Evolutionary conservation across 2,329 filamentous ascomycete species (phyloP).

Genomic region (Mycogone perniciosa): DNA sequence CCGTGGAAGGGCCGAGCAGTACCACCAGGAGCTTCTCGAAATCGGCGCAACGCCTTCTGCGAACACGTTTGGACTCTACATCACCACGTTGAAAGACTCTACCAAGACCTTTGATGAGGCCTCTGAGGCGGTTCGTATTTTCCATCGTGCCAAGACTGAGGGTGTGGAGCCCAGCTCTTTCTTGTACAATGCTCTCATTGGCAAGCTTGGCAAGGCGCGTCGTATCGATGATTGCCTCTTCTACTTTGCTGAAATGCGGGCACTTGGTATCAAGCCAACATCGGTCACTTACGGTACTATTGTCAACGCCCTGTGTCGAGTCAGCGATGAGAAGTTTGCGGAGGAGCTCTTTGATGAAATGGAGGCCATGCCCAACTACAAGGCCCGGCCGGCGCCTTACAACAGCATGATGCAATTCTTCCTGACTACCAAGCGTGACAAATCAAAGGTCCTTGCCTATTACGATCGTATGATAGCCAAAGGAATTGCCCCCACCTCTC

Average conservation of each 20-base stretch:
- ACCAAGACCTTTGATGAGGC: slow-evolving; percentile 98
- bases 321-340: slow-evolving; percentile 95
- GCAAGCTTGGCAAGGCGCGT: slow-evolving; percentile 94
- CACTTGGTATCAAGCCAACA: slow-evolving; percentile 84
- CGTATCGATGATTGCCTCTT: slow-evolving; percentile 97
- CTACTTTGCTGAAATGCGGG: slow-evolving; percentile 97
- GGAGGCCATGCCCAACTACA: slow-evolving; percentile 98
- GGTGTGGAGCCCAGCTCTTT: slow-evolving; percentile 95
- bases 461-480: slow-evolving; percentile 89
- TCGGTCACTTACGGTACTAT: slow-evolving; percentile 98
- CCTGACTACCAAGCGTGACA: slow-evolving; percentile 93
- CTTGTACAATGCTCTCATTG: slow-evolving; percentile 95
- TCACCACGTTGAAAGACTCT: slow-evolving; percentile 96
- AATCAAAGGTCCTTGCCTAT: slow-evolving; percentile 86
- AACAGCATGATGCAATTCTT: slow-evolving; percentile 99
- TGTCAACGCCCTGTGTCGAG: slow-evolving; percentile 93
- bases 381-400: slow-evolving; percentile 92
- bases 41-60: slow-evolving; percentile 90
- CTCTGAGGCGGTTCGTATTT: slow-evolving; percentile 94
- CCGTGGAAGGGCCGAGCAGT: slow-evolving; percentile 73
- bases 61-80: slow-evolving; percentile 97
- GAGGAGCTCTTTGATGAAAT: slow-evolving; percentile 98
- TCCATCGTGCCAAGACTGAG: slow-evolving; percentile 86
- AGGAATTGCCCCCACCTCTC: slow-evolving; percentile 83
- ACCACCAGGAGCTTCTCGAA: slow-evolving; percentile 83